These are phyloP conservation scores for Agapanthus africanus DNA, from an alignment of 106 monocot species.

Conservation along the genomic window DNA sequence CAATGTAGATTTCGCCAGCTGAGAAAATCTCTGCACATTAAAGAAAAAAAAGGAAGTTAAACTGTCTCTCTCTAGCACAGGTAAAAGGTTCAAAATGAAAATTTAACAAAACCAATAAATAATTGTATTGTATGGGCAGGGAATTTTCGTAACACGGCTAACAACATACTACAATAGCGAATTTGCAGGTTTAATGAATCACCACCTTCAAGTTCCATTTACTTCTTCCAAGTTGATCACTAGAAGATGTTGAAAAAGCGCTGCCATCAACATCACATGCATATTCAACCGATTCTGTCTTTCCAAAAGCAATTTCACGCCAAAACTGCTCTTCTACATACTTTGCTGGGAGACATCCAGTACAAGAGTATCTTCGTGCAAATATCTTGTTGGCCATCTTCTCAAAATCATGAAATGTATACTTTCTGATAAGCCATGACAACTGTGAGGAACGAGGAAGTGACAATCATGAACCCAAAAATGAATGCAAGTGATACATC, in stretches of 20 bases:
- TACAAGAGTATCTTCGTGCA: conserved; percentile 62
- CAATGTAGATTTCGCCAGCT: conserved; percentile 56
- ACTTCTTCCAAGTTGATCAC: conserved; percentile 83
- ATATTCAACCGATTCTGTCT: conserved; percentile 82
- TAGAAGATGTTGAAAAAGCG: conserved; percentile 78
- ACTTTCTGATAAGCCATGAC: conserved; percentile 75
- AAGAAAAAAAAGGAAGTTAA: conserved; percentile 5
- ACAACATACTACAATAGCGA: too few species aligned
- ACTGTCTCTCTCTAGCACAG: too few species aligned
- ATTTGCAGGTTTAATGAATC: too few species aligned
- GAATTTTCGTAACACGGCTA: too few species aligned
- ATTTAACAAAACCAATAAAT: background rate
- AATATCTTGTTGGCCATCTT: conserved; percentile 94
- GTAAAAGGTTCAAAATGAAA: background rate
- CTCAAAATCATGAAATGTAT: conserved; percentile 91
- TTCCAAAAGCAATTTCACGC: conserved; percentile 87
- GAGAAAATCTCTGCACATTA: conserved; percentile 81
- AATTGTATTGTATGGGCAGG: too few species aligned
- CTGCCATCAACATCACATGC: conserved; percentile 97
- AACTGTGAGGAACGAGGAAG: too few species aligned
- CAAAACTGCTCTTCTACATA: conserved; percentile 94
- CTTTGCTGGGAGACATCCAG: conserved; percentile 71
- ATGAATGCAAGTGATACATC: too few species aligned
- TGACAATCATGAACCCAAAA: too few species aligned
- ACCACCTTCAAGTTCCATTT: conserved; percentile 93